Conservation (phyloP, 78 protist species). For the Dictyostelium intermedium region DNA sequence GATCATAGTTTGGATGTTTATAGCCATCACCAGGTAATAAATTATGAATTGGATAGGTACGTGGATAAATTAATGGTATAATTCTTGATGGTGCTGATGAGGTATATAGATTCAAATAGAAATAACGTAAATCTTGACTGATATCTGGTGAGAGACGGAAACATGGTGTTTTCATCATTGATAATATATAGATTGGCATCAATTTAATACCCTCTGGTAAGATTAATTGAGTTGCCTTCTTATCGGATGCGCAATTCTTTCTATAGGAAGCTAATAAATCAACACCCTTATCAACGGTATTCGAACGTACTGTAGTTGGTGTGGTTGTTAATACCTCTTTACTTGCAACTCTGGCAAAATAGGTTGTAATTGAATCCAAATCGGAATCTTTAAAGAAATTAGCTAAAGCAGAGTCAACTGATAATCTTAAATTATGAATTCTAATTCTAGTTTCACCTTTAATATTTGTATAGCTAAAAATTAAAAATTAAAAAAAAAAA, state of each 20-base stretch:
- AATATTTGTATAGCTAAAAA: slow-evolving; percentile 48
- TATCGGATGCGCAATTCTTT: slow-evolving; percentile 74
- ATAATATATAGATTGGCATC: slow-evolving; percentile 68
- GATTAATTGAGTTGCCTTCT: slow-evolving; percentile 65
- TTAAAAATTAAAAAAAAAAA: not conserved
- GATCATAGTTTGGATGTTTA: slow-evolving; percentile 5
- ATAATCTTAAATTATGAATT: slow-evolving; percentile 64
- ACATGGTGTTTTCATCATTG: slow-evolving; percentile 81
- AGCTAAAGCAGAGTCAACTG: not conserved
- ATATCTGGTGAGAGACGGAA: slow-evolving; percentile 27
- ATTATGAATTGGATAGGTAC: slow-evolving; percentile 69
- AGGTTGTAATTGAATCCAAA: slow-evolving; percentile 62
- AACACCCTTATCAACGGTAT: slow-evolving; percentile 15
- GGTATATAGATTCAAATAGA: not conserved
- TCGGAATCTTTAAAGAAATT: slow-evolving; percentile 71
- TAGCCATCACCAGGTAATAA: slow-evolving; percentile 21
- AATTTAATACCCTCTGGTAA: slow-evolving; percentile 76
- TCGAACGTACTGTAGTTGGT: slow-evolving; percentile 31
- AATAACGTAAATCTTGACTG: slow-evolving; percentile 42
- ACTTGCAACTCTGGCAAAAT: slow-evolving; percentile 43
- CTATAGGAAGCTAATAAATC: slow-evolving; percentile 70
- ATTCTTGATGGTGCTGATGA: slow-evolving; percentile 41
- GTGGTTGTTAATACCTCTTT: slow-evolving; percentile 13
- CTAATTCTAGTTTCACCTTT: slow-evolving; percentile 73
- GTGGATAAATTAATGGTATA: slow-evolving; percentile 71